These are phyloP conservation scores for Alternaria sp. DNA, from an alignment of 2,329 filamentous ascomycete genomes.

Conservation along the genomic window DNA sequence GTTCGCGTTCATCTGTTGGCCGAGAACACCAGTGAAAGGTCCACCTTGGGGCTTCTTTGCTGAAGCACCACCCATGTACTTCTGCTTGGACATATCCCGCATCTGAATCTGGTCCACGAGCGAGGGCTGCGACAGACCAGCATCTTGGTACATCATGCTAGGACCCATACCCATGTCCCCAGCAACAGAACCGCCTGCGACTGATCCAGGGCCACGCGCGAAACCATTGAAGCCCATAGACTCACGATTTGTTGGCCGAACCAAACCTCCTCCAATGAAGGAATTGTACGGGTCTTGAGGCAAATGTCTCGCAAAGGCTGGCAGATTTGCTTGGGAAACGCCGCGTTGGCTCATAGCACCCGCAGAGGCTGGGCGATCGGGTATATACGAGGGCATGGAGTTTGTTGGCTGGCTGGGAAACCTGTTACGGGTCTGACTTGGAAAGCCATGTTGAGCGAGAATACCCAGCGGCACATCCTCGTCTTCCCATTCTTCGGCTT, in stretches of 20 bases:
- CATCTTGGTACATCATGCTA: conserved; percentile 43
- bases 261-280: conserved; percentile 48
- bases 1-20: conserved; percentile 44
- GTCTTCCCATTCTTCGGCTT: conserved; percentile 50
- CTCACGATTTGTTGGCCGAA: conserved; percentile 45
- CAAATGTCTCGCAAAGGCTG: conserved; percentile 48
- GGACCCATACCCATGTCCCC: conserved; percentile 27
- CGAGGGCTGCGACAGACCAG: conserved; percentile 42
- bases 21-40: conserved; percentile 48
- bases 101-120: conserved; percentile 51
- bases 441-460: conserved; percentile 49
- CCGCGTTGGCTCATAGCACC: conserved; percentile 34
- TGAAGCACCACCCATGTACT: conserved; percentile 48
- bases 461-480: conserved; percentile 53
- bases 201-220: conserved; percentile 42
- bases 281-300: conserved; percentile 47
- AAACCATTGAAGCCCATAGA: conserved; percentile 51
- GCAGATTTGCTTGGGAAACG: conserved; percentile 32
- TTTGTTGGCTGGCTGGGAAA: conserved; percentile 42
- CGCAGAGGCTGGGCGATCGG: conserved; percentile 48
- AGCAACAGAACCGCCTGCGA: conserved; percentile 44
- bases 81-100: conserved; percentile 48
- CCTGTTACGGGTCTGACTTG: conserved; percentile 37
- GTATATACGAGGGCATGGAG: conserved; percentile 46
- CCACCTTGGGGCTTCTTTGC: conserved; percentile 42